Conservation (phyloP, 2,329 filamentous ascomycete genomes). For the Cryphonectria carpinicola region DNA sequence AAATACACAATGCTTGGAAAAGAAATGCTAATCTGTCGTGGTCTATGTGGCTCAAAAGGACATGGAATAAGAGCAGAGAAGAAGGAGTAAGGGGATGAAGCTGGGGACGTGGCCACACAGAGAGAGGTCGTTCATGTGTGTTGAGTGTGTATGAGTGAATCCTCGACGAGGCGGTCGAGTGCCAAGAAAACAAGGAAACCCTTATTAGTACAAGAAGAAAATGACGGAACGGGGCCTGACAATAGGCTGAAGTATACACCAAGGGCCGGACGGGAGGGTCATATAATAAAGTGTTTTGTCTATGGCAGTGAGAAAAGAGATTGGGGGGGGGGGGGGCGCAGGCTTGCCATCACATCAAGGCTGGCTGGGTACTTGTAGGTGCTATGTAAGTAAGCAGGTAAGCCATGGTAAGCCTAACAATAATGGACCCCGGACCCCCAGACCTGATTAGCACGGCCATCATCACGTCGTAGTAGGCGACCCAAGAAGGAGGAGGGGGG, state of each 20-base stretch:
- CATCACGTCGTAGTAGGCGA: not conserved
- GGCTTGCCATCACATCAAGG: not conserved
- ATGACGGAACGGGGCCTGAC: not conserved
- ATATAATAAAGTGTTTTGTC: conserved; percentile 5
- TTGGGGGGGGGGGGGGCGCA: not conserved
- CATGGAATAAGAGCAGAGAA: not conserved
- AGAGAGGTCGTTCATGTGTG: not conserved
- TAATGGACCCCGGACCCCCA: not conserved
- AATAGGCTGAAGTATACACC: not conserved
- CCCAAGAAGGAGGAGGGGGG: not conserved
- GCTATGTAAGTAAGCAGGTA: not conserved
- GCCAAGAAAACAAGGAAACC: not conserved
- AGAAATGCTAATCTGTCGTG: not conserved
- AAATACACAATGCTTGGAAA: not conserved
- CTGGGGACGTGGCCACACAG: not conserved
- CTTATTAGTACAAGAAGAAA: not conserved
- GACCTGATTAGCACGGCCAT: not conserved
- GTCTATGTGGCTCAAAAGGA: not conserved
- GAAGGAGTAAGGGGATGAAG: not conserved
- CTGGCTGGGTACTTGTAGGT: not conserved
- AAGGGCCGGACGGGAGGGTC: not conserved
- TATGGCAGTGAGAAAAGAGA: not conserved
- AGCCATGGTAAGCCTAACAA: not conserved
- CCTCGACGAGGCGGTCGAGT: not conserved
- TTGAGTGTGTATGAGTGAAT: not conserved